Evolutionary conservation across 176 grass and related monocot species (phyloP), one percentile per base, ranked within the genome.

Genomic region (Bolboschoenus planiculmis): DNA sequence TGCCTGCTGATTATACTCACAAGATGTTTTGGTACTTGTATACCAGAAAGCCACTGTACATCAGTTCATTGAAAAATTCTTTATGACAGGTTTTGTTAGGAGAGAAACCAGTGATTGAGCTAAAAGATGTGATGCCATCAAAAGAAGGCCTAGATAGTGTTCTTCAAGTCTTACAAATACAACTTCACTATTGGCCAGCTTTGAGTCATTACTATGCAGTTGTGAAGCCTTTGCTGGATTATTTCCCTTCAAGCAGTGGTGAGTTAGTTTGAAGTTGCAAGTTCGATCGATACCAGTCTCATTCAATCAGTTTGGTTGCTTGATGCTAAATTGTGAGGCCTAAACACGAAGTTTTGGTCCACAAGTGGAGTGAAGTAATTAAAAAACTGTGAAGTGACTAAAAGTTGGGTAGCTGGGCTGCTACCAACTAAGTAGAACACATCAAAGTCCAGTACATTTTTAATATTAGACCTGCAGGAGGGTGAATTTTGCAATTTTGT

Each of bases 111-210:
- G 83, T 55, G 86, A 56, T 55, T 43, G 35, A 85, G 64, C 68
- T 57, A 78, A 47, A 3, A 79, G 66, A 80, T 36, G 15, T 64
- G 55, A 39, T 86, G 81, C 92, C 95, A 88, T 95, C 95, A 80
- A 84, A 80, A 61, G 88, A 88, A 71, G 90, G 87, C 47, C 37
- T 93, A 27, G 77, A 85, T 40, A 93, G 88, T 82, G 82, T 98
- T 84, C 81, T 91, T 87, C 82, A 90, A 84, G 95, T 91, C 62
- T 42, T 98, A 81, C 55, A 82, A 82, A 88, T 93, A 72, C 95
- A 98, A 78, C 39, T 88, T 57, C 78, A 85, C 15, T 91, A 88
- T 94, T 98, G 95, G 95, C 92, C 89, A 73, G 66, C 87, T 86
- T 87, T 98, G 68, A 78, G 68, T 83, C 70, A 89, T 86, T 66